Conservation (phyloP, 257 asterid species). For the Plantago major region DNA sequence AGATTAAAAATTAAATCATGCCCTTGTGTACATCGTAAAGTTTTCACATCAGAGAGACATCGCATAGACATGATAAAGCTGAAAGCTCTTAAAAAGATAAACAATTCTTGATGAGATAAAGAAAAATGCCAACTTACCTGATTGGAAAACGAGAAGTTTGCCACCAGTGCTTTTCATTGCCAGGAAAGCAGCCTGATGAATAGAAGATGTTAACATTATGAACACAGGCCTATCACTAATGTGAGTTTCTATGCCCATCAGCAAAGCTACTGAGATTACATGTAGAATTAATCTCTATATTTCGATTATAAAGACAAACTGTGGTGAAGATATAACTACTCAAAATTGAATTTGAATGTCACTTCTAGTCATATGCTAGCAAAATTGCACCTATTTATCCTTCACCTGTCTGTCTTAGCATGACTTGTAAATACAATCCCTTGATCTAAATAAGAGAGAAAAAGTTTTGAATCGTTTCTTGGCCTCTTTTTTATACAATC, state of each 20-base stretch:
- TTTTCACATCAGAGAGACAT: neutral
- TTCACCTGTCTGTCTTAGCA: conserved; percentile 13
- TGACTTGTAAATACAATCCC: neutral
- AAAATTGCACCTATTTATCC: neutral
- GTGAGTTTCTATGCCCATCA: conserved; percentile 5
- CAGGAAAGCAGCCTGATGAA: conserved; percentile 86
- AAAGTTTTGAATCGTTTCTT: too few species aligned
- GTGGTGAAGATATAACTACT: neutral
- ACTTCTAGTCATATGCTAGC: neutral
- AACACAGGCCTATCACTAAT: conserved; percentile 4
- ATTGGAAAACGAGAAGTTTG: conserved; percentile 92
- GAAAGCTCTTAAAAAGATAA: neutral
- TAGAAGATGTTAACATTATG: conserved; percentile 5
- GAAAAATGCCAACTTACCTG: conserved; percentile 47
- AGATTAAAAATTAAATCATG: neutral
- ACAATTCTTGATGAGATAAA: neutral
- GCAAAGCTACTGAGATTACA: conserved; percentile 6
- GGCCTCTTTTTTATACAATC: too few species aligned
- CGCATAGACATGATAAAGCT: neutral
- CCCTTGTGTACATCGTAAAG: neutral
- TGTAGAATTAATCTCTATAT: neutral
- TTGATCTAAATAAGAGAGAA: neutral
- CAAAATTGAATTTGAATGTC: neutral
- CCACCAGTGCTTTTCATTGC: conserved; percentile 97
- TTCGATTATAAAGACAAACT: neutral